Percentiles rank a stretch among this genome's conserved stretches.
Conservation (phyloP, 225 moss, liverwort and hornwort genomes). For the Polytrichum formosum region DNA sequence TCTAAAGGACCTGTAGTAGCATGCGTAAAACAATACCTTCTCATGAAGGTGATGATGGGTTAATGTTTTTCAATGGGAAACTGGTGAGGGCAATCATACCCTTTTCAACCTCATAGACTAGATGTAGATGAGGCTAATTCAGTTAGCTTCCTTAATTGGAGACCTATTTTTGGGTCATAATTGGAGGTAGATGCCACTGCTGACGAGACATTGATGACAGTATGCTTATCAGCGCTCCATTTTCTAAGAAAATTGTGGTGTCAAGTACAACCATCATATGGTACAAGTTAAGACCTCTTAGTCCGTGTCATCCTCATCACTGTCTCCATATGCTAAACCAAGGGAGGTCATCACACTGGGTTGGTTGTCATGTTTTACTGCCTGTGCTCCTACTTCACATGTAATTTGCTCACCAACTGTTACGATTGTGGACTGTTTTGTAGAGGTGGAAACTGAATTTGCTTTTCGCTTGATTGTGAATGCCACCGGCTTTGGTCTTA, state of each 20-base stretch:
- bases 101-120: constrained; percentile 85
- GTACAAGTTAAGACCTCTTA: constrained; percentile 10
- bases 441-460: constrained; percentile 4
- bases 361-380: constrained; percentile 12
- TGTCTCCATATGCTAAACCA: constrained; percentile 41
- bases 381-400: neutral
- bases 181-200: too few species aligned
- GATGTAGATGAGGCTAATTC: too few species aligned
- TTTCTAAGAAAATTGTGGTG: too few species aligned
- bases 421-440: constrained; percentile 4
- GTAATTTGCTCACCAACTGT: constrained; percentile 1
- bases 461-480: constrained; percentile 46
- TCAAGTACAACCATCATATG: too few species aligned
- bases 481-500: constrained; percentile 45
- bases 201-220: too few species aligned
- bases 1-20: too few species aligned
- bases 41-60: constrained; percentile 85
- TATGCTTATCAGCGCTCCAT: too few species aligned
- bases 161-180: too few species aligned
- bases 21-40: constrained; percentile 38
- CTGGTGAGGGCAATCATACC: constrained; percentile 70
- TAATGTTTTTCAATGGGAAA: constrained; percentile 55
- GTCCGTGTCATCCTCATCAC: constrained; percentile 36
- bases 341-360: constrained; percentile 23
- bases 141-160: too few species aligned